These are phyloP conservation scores for Colletotrichum sp. DNA, from an alignment of 2,329 filamentous ascomycete species.

Conservation along the genomic window DNA sequence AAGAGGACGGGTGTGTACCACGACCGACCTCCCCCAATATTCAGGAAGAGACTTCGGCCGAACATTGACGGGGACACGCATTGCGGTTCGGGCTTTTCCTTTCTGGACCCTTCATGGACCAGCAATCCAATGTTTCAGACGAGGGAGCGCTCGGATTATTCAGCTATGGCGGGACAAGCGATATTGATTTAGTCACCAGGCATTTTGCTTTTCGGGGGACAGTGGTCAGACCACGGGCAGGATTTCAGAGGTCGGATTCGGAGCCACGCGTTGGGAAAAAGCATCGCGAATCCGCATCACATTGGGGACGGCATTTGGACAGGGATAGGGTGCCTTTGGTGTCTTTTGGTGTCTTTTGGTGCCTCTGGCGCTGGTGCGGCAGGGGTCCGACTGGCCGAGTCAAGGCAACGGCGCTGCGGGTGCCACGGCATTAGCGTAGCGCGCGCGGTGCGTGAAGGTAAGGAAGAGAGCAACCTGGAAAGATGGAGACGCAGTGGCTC, in stretches of 20 bases:
- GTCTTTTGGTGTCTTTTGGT: neutral
- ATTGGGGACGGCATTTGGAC: neutral
- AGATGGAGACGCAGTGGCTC: neutral
- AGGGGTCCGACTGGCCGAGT: conserved; percentile 2
- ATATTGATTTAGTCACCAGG: neutral
- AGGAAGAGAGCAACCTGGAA: neutral
- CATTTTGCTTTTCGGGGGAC: neutral
- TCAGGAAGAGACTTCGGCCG: neutral
- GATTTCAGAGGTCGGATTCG: neutral
- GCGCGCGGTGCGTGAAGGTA: neutral
- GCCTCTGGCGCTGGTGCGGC: neutral
- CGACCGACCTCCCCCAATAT: neutral
- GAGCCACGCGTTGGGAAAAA: neutral
- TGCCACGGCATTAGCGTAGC: conserved; percentile 4
- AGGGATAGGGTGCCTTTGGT: neutral
- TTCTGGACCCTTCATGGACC: neutral
- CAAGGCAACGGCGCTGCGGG: conserved; percentile 11
- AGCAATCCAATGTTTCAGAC: conserved; percentile 19
- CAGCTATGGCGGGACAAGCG: neutral
- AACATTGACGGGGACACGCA: neutral
- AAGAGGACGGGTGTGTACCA: neutral
- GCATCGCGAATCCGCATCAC: neutral
- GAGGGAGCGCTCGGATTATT: conserved; percentile 13
- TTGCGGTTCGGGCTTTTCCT: neutral
- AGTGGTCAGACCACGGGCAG: neutral